Percentiles rank a stretch among this genome's conserved stretches.
Evolutionary conservation across 2,329 filamentous ascomycete species (phyloP).

Genomic region (Talaromyces piceae): DNA sequence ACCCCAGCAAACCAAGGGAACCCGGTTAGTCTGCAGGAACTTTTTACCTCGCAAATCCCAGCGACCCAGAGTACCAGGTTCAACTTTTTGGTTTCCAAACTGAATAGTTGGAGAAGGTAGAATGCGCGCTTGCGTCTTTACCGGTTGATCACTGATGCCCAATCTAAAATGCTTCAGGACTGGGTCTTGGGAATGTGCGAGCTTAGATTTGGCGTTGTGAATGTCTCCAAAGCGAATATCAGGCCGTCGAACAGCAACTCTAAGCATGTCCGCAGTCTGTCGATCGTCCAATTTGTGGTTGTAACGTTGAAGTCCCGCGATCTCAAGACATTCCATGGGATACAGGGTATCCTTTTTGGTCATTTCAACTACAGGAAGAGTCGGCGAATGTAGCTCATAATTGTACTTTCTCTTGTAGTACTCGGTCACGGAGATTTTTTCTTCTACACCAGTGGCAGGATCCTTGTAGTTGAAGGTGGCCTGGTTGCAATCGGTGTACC

Average conservation of each 20-base stretch:
- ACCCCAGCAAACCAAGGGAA: constrained; percentile 64
- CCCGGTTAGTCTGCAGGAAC: constrained; percentile 60
- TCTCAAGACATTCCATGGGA: constrained; percentile 49
- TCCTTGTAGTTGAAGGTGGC: constrained; percentile 38
- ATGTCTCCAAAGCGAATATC: constrained; percentile 61
- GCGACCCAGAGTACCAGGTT: constrained; percentile 62
- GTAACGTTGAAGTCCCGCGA: constrained; percentile 51
- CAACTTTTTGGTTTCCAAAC: constrained; percentile 51
- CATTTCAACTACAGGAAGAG: constrained; percentile 52
- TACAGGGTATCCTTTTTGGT: constrained; percentile 48
- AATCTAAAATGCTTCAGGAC: constrained; percentile 69
- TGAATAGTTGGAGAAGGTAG: constrained; percentile 63
- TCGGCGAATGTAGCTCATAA: constrained; percentile 35
- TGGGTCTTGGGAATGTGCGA: constrained; percentile 62
- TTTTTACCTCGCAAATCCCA: constrained; percentile 83
- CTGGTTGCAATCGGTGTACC: constrained; percentile 33
- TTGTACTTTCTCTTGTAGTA: constrained; percentile 51
- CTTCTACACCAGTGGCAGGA: constrained; percentile 30
- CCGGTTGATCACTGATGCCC: constrained; percentile 56
- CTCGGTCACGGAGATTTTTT: constrained; percentile 51
- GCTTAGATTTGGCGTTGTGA: constrained; percentile 55
- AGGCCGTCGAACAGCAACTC: constrained; percentile 78
- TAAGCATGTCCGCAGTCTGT: constrained; percentile 83
- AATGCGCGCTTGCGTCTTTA: constrained; percentile 61
- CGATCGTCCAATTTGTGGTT: constrained; percentile 50